phyloP scores from a whole-genome alignment of 139 green algal species.

The Monoraphidium neglectum region DNA sequence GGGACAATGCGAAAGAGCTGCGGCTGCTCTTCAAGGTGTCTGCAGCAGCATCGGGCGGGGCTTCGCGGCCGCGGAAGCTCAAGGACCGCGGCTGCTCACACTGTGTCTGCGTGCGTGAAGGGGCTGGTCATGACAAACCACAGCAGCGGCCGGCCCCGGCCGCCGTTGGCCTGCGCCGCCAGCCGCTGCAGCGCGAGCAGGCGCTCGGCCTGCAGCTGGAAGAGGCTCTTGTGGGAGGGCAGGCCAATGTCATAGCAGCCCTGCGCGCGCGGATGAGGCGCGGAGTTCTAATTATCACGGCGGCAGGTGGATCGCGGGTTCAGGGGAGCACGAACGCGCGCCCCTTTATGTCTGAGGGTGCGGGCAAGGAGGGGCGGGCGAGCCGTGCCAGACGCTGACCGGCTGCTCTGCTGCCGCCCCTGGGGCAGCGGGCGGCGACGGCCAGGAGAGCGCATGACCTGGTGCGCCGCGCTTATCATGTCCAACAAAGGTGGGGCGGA shows the following conservation, averaged over 20 bases:
- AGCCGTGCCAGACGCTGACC: neutral
- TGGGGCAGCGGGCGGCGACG: neutral
- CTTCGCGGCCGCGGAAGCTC: too few relatives aligned
- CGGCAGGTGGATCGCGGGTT: neutral
- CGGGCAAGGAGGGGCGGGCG: neutral
- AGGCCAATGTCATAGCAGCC: constrained; percentile 96
- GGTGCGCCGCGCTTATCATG: too few relatives aligned
- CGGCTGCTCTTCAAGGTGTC: too few relatives aligned
- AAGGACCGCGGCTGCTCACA: too few relatives aligned
- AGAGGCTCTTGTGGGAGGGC: constrained; percentile 88
- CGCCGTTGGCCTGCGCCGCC: constrained; percentile 36
- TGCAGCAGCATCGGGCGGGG: too few relatives aligned
- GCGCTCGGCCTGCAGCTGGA: constrained; percentile 91
- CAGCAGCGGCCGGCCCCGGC: constrained; percentile 32
- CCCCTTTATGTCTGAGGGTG: neutral
- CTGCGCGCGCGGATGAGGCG: constrained; percentile 22
- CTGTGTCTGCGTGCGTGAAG: constrained; percentile 81
- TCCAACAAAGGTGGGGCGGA: too few relatives aligned
- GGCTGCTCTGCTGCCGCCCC: neutral
- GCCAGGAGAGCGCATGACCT: neutral
- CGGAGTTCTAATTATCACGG: neutral
- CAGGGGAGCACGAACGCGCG: neutral
- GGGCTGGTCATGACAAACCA: constrained; percentile 96
- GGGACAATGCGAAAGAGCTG: too few relatives aligned
- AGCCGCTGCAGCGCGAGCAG: constrained; percentile 77